Conservation (phyloP, 176 grass and related monocot genomes). For the Aechmea fasciata region DNA sequence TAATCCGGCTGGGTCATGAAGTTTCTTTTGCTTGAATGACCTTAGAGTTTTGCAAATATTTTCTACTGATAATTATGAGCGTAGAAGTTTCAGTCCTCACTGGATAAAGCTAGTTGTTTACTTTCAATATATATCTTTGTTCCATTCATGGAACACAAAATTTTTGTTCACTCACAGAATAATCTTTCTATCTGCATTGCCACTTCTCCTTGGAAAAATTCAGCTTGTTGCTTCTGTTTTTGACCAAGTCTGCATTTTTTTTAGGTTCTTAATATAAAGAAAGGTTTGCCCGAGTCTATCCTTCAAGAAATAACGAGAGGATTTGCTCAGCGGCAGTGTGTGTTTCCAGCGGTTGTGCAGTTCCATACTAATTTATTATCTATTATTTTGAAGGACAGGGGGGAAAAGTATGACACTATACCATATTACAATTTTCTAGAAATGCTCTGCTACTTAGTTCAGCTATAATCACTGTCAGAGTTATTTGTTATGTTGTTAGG, state of each 20-base stretch:
- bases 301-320: conserved; percentile 62
- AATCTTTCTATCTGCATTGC: no score
- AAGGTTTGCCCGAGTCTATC: conserved; percentile 65
- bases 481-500: conserved; percentile 35
- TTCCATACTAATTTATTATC: conserved; percentile 72
- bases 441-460: conserved; percentile 4
- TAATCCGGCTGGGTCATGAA: background rate
- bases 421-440: conserved; percentile 7
- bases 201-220: background rate
- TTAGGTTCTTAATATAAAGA: conserved; percentile 66
- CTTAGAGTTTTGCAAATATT: background rate
- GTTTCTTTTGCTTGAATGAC: background rate
- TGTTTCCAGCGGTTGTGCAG: conserved; percentile 33
- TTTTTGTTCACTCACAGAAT: no score
- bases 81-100: no score
- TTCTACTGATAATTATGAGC: no score
- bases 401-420: conserved; percentile 38
- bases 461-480: background rate
- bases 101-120: background rate
- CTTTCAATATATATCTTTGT: background rate
- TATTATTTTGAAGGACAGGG: conserved; percentile 49
- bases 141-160: no score
- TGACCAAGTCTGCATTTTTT: background rate
- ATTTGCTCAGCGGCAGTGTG: conserved; percentile 33
- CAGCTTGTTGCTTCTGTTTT: background rate